Conservation (phyloP, 352 stramenopile genomes). For the Phytophthora hibernalis region DNA sequence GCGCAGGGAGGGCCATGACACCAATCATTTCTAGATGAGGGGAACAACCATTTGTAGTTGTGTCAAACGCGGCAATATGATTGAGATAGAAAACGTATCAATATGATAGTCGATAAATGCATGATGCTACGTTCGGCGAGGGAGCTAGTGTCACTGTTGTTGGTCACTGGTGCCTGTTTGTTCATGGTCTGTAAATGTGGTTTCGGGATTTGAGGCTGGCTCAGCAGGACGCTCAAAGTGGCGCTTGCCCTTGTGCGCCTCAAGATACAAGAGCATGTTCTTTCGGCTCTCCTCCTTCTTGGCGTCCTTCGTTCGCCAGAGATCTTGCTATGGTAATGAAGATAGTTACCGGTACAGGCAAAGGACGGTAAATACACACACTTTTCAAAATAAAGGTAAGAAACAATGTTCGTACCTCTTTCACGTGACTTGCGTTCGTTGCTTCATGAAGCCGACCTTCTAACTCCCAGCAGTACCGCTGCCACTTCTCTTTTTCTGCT, state of each 20-base stretch:
- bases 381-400: too few species aligned
- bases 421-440: constrained; percentile 55
- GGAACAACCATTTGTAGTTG: constrained; percentile 13
- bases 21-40: constrained; percentile 35
- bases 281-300: constrained; percentile 77
- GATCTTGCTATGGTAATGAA: constrained; percentile 42
- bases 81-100: background rate
- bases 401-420: constrained; percentile 47
- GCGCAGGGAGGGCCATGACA: constrained; percentile 38
- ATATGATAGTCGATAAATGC: background rate
- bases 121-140: background rate
- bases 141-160: constrained; percentile 3
- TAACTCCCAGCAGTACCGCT: constrained; percentile 79
- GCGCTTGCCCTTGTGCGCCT: constrained; percentile 68
- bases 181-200: background rate
- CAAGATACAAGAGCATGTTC: constrained; percentile 81
- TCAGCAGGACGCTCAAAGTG: constrained; percentile 38
- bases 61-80: background rate
- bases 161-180: background rate
- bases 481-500: constrained; percentile 77
- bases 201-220: background rate
- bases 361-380: background rate
- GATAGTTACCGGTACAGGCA: background rate
- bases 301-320: constrained; percentile 68
- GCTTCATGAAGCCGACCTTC: constrained; percentile 71